Base-by-base conservation (phyloP, 2,329 filamentous ascomycete species). In the Albophoma yamanashiensis region DNA sequence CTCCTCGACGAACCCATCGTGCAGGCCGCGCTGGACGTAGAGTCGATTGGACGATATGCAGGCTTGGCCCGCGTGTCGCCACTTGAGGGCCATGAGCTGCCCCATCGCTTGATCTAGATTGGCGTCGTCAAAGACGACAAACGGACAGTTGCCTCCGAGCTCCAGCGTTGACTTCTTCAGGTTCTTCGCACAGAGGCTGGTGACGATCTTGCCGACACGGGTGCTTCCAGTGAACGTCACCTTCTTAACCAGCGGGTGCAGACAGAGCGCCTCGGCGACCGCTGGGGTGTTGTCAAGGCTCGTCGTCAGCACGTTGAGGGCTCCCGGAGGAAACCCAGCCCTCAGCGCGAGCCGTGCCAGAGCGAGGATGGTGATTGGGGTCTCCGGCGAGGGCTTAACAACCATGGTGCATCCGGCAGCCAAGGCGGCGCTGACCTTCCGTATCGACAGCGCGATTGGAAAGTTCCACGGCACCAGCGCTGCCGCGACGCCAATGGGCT, bases 161-260 rank as follows among this genome's bases (percentile, higher is more conserved):
- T 91, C 88, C 67, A 91, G 79, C 0, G 89, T 75, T 3, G 83
- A 78, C 0, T 86, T 87, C 73, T 91, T 91, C 40, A 89, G 75
- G 60, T 84, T 77, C 64, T 81, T 80, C 4, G 84, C 86, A 7
- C 84, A 85, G 1, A 79, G 78, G 2, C 77, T 71, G 1, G 85
- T 83, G 55, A 91, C 79, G 62, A 86, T 85, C 45, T 84, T 82
- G 4, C 90, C 90, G 0, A 92, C 83, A 0, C 77, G 74, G 0
- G 89, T 90, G 66, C 83, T 86, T 22, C 90, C 90, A 0, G 89
- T 93, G 66, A 93, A 94, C 60, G 87, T 89, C 59, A 93, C 78
- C 70, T 92, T 92, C 57, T 76, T 77, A 0, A 81, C 74, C 0
- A 73, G 60, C 0, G 73, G 73, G 60, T 81, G 77, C 36, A 74